Conservation (phyloP, 2,329 filamentous ascomycete genomes). For the Fonsecaea multimorphosa region DNA sequence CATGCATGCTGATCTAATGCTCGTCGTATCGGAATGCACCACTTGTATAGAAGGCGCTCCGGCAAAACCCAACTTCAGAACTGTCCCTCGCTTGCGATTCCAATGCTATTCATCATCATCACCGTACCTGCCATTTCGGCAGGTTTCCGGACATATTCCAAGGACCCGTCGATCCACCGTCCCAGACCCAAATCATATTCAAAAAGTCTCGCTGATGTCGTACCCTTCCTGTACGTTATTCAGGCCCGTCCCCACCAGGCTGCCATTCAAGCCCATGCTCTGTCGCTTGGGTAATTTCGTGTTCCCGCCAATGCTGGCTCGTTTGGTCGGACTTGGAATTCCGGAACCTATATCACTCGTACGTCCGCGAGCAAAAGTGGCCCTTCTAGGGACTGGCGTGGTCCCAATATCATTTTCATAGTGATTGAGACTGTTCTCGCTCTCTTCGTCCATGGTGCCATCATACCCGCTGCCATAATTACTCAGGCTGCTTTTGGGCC, state of each 20-base stretch:
- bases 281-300: constrained; percentile 28
- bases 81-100: neutral
- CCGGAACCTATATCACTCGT: constrained; percentile 49
- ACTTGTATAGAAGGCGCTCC: neutral
- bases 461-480: constrained; percentile 36
- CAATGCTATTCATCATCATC: neutral
- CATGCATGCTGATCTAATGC: neutral
- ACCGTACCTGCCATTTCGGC: neutral
- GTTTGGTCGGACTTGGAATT: constrained; percentile 38
- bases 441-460: constrained; percentile 38
- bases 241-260: constrained; percentile 15
- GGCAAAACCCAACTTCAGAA: neutral
- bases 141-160: neutral
- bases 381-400: constrained; percentile 40
- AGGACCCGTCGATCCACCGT: neutral
- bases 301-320: constrained; percentile 32
- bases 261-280: constrained; percentile 25
- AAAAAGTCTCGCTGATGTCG: constrained; percentile 39
- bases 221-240: constrained; percentile 35
- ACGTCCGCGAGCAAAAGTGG: constrained; percentile 48
- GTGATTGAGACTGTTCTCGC: constrained; percentile 15
- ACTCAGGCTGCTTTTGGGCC: constrained; percentile 39
- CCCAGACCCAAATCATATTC: constrained; percentile 15
- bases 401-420: constrained; percentile 14
- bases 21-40: neutral